A percentile compares a stretch with the other conserved stretches of the same genome.
Evolutionary conservation across 768 basidiomycete genomes (phyloP).

Genomic region (Auricularia sp.): DNA sequence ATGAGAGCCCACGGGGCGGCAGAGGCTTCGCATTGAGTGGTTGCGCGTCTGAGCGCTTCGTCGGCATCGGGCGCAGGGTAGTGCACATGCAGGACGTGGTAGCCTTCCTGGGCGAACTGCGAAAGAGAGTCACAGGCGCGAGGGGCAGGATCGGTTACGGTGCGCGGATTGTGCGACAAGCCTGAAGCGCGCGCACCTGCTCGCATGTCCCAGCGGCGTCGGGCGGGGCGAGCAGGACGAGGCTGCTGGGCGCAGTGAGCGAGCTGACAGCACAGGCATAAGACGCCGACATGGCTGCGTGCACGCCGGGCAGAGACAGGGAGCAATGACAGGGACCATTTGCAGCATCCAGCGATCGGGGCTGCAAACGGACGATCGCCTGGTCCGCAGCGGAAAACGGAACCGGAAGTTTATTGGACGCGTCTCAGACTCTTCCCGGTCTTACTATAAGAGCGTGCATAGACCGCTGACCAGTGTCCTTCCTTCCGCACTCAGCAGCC

Average conservation of each 20-base stretch:
- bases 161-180: not conserved
- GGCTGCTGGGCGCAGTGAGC: slow-evolving; percentile 19
- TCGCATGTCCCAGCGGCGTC: slow-evolving; percentile 27
- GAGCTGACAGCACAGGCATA: slow-evolving; percentile 16
- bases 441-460: not conserved
- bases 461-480: not conserved
- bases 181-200: slow-evolving; percentile 18
- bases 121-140: not conserved
- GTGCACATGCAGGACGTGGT: slow-evolving; percentile 23
- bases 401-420: not conserved
- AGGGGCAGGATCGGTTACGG: not conserved
- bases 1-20: slow-evolving; percentile 19
- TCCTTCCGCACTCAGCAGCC: not conserved
- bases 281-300: not conserved
- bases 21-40: not conserved
- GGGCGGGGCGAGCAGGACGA: slow-evolving; percentile 22
- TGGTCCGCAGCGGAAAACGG: too few species aligned
- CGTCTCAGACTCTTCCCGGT: not conserved
- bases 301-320: too few species aligned
- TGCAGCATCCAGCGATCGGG: not conserved
- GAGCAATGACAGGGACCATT: not conserved
- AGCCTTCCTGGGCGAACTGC: slow-evolving; percentile 32
- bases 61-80: slow-evolving; percentile 14
- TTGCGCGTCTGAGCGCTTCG: slow-evolving; percentile 5
- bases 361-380: not conserved